Conservation (phyloP, 768 basidiomycete genomes). For the Stropharia rugosoannulata region DNA sequence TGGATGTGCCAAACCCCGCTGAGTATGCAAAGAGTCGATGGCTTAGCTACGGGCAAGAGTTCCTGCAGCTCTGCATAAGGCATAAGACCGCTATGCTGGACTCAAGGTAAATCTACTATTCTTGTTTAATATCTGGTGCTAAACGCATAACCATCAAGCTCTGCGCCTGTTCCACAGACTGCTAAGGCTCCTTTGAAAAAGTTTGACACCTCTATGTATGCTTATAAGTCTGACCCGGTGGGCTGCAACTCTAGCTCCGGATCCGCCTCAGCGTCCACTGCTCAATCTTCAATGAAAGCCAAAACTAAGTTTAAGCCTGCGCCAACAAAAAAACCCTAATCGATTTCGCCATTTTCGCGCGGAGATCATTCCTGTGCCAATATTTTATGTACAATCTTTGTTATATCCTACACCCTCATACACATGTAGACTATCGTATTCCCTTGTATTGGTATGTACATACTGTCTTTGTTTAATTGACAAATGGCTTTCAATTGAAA, state of each 20-base stretch:
- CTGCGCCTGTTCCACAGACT: background rate
- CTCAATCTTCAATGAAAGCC: conserved; percentile 4
- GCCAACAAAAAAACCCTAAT: background rate
- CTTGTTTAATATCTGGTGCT: background rate
- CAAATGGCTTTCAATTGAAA: background rate
- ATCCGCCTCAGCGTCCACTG: conserved; percentile 1
- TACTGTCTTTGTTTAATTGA: conserved; percentile 1
- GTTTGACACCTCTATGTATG: conserved; percentile 19
- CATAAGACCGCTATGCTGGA: conserved; percentile 17
- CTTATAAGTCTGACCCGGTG: conserved; percentile 23
- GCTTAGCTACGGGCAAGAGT: conserved; percentile 31
- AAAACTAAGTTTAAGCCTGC: conserved; percentile 32
- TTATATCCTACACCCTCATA: background rate
- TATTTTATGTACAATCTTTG: background rate
- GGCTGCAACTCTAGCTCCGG: conserved; percentile 7
- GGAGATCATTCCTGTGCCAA: background rate
- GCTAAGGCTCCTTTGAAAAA: background rate
- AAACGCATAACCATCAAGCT: background rate
- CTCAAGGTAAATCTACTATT: background rate
- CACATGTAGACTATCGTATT: background rate
- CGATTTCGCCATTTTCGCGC: background rate
- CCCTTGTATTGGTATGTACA: conserved; percentile 5
- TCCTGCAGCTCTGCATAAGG: conserved; percentile 37
- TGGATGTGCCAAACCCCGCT: conserved; percentile 35
- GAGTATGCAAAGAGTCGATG: conserved; percentile 32